Base-by-base conservation (phyloP, 1,284 basidiomycete genomes). In the Ustilago bromivora region DNA sequence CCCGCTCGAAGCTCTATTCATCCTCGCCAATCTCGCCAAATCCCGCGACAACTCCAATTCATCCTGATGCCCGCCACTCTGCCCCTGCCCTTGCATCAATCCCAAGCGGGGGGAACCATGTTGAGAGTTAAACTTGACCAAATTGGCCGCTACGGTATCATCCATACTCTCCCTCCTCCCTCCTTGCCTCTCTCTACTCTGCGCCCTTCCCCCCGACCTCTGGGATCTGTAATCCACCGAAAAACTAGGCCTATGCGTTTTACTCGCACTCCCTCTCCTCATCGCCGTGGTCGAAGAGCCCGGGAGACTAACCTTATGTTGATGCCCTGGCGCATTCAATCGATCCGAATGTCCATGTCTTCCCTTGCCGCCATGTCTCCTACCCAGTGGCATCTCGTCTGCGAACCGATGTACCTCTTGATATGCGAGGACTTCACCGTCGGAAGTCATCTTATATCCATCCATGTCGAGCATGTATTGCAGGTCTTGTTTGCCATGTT, bases 391-490 rank as follows among this genome's bases (percentile, higher is more conserved):
- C 68, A 81, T 68, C 66, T 85, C 83, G 51, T 83, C 76, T 10
- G 84, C 81, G 35, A 87, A 82, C 19, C 85, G 74, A 61, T 81
- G 61, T 36, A 82, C 76, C 58, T 83, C 78, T 35, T 72, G 68
- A 28, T 76, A 79, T 2, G 83, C 82, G 5, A 86, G 53, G 15
- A 76, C 72, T 53, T 84, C 71, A 12, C 82, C 86, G 28, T 84
- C 79, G 9, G 79, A 41, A 4, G 83, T 84, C 74, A 85, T 72
- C 64, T 85, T 85, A 79, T 85, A 85, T 11, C 84, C 84, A 35
- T 85, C 84, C 81, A 85, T 85, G 43, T 85, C 84, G 51, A 85
- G 77, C 76, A 84, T 81, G 51, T 79, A 80, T 54, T 80, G 78
- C 0, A 78, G 35, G 34, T 77, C 64, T 43, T 79, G 65, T 38